A percentile compares a stretch with the other conserved stretches of the same genome.
These are phyloP conservation scores for Escallonia rubra DNA, from an alignment of 129 eudicot species.

Conservation along the genomic window DNA sequence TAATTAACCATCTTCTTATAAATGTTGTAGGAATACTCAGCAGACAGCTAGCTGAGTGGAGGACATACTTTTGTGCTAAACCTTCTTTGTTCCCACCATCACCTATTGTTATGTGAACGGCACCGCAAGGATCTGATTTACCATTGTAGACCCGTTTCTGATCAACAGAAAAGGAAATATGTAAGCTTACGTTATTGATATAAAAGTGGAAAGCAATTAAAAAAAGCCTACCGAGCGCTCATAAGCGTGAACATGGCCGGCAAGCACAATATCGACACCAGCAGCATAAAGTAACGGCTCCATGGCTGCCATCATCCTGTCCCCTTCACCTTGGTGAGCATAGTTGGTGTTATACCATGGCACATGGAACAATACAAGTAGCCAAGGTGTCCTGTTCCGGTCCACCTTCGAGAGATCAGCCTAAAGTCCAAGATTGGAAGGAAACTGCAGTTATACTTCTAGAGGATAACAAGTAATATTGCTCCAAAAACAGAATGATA, in stretches of 20 bases:
- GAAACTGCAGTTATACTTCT: neutral
- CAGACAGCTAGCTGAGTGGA: slow-evolving; percentile 1
- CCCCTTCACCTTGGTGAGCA: slow-evolving; percentile 94
- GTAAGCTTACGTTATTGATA: neutral
- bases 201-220: neutral
- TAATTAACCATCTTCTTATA: too few relatives aligned
- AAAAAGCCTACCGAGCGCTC: slow-evolving; percentile 70
- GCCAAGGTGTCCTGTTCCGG: slow-evolving; percentile 81
- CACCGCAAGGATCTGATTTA: slow-evolving; percentile 75
- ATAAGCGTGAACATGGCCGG: slow-evolving; percentile 99
- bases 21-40: too few relatives aligned
- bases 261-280: slow-evolving; percentile 82
- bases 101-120: slow-evolving; percentile 91
- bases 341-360: slow-evolving; percentile 94
- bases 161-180: slow-evolving; percentile 1
- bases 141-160: slow-evolving; percentile 80
- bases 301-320: slow-evolving; percentile 77
- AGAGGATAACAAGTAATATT: neutral
- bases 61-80: slow-evolving; percentile 63
- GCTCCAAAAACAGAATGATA: neutral
- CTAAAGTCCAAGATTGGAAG: slow-evolving; percentile 30
- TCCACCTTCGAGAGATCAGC: slow-evolving; percentile 78
- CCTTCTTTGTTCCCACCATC: slow-evolving; percentile 98
- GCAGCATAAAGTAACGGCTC: slow-evolving; percentile 85
- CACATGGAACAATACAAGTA: slow-evolving; percentile 74